Base-by-base conservation (phyloP, 805 yeast genomes). In the Trichomonascus vanleenenianus region DNA sequence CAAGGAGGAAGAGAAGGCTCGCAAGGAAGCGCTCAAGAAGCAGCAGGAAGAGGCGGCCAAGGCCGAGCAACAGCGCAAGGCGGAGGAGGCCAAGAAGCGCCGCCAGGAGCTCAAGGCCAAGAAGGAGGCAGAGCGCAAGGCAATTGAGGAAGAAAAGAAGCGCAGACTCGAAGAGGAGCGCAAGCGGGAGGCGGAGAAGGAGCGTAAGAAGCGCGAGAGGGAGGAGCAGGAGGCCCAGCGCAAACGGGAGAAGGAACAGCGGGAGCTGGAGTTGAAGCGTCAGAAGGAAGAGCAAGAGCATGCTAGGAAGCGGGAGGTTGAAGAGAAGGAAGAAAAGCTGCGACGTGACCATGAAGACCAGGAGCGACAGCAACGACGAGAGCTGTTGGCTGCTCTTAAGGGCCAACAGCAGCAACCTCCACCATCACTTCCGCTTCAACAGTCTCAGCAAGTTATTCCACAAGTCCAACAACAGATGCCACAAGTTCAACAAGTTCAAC, bases 1-100 rank as follows among this genome's bases (percentile, higher is more conserved):
- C 34, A 64, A 64, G 44, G 73, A 67, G 43, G 71, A 68, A 41
- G 72, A 67, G 50, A 59, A 59, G 25, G 55, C 53, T 11, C 52
- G 59, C 11, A 57, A 55, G 40, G 64, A 58, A 30, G 63, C 64
- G 7, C 72, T 69, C 46, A 56, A 53, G 38, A 52, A 46, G 8
- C 51, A 55, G 41, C 60, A 52, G 7, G 65, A 60, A 32, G 66
- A 54, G 14, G 48, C 49, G n/a, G 15, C 42, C 12, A 50, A 43
- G 30, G 57, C 41, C 22, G 68, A 56, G 46, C 55, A 38, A 46
- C 61, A 48, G 39, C 46, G 53, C 34, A 53, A 51, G 47, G 54
- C 52, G 42, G 56, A 58, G 45, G 63, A 57, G 25, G 56, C 54
- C 15, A 58, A 56, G n/a, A 57, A 56, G 22, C 52, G 47, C 30